Evolutionary conservation across 371 early-diverging fungal genomes (phyloP), one percentile per base, ranked within the genome.

Genomic region (Apophysomyces sp.): DNA sequence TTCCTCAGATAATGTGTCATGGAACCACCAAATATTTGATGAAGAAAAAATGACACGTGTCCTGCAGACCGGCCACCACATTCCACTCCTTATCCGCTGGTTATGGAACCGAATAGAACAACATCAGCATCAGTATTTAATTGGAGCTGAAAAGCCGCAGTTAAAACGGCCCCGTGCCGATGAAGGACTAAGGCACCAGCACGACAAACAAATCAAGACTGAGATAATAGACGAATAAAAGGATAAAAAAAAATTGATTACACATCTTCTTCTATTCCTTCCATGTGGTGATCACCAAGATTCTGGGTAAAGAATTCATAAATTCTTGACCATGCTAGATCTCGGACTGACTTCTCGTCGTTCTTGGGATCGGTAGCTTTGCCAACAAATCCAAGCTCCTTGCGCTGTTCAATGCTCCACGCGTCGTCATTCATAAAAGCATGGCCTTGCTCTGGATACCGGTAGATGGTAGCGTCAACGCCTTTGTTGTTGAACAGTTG

Each of bases 361-460:
- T 41, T 40, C 18, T 63, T 58, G 16, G 71, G 68, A 18, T 76
- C 76, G 49, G 58, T 62, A 11, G 55, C 29, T 21, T 72, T 72
- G 53, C 67, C 67, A 12, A 72, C 69, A 44, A 81, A 75, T 7
- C 73, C 75, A n/a, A 75, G 59, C 53, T 69, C 74, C 39, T 76
- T 78, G 29, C 81, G 71, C 54, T 68, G 69, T 18, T 70, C 55
- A 28, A 72, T 62, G 39, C 57, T 59, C 77, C 80, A 76, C 9
- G 59, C 66, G 29, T 72, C 69, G 36, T 78, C 81, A 54, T 83
- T 85, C 73, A 83, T 73, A 61, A 85, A 85, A 6, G 81, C 85
- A 52, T 85, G 85, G 4, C 73, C 80, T 65, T 73, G 71, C n/a
- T 68, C 57, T 52, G 66, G 72, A 69, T 80, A 69, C 21, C 71